Evolutionary conservation across 257 asterid species (phyloP).

Genomic region (Knoxia roxburghii): DNA sequence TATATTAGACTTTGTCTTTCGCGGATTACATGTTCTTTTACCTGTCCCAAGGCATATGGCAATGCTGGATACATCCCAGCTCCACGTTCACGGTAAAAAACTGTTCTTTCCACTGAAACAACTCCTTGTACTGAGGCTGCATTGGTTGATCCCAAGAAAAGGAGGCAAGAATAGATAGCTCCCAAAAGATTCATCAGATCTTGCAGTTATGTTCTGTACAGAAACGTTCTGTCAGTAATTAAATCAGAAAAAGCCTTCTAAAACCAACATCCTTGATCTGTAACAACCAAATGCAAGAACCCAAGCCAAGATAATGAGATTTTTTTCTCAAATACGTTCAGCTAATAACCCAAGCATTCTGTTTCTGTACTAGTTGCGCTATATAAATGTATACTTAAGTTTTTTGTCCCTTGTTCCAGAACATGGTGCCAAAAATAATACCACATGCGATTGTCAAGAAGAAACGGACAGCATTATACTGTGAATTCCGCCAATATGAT

Average conservation of each 20-base stretch:
- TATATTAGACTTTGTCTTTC: neutral
- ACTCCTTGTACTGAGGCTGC: constrained; percentile 31
- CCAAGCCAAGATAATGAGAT: neutral
- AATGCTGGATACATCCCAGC: constrained; percentile 38
- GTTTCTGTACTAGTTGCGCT: neutral
- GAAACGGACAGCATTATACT: constrained; percentile 38
- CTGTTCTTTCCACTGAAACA: constrained; percentile 33
- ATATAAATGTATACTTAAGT: constrained; percentile 4
- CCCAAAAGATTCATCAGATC: constrained; percentile 36
- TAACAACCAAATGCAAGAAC: neutral
- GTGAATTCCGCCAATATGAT: constrained; percentile 53
- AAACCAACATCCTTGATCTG: neutral
- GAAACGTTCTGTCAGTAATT: neutral
- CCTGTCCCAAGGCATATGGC: constrained; percentile 33
- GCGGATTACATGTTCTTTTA: neutral
- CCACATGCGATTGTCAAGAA: constrained; percentile 36
- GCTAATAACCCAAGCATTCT: too few species aligned
- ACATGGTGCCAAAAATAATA: constrained; percentile 38
- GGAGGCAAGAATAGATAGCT: constrained; percentile 27
- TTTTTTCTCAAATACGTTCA: neutral
- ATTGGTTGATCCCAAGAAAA: constrained; percentile 28
- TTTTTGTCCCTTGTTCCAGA: constrained; percentile 34
- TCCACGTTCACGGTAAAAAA: constrained; percentile 31
- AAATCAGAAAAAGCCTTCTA: neutral
- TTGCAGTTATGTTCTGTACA: constrained; percentile 23